Percentiles rank a stretch among this genome's conserved stretches.
Evolutionary conservation across 768 basidiomycete genomes (phyloP).

Genomic region (Punctularia strigosozonata): DNA sequence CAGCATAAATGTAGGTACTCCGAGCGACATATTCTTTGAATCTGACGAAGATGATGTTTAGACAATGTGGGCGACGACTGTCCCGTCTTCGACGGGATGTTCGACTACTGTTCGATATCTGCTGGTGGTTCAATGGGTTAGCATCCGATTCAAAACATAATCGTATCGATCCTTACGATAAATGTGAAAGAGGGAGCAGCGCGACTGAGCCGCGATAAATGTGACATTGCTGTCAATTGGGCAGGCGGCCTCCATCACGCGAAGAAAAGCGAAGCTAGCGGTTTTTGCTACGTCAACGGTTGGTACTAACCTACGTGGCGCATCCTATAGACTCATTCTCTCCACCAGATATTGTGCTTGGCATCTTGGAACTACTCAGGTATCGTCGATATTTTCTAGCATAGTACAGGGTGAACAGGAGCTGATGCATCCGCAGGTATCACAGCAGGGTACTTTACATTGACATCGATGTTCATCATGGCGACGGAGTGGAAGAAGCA

Average conservation of each 20-base stretch:
- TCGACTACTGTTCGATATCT: constrained; percentile 98
- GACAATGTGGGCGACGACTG: constrained; percentile 99
- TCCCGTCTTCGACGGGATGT: constrained; percentile 96
- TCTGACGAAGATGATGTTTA: constrained; percentile 18
- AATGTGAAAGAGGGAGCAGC: constrained; percentile 80
- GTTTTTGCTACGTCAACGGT: constrained; percentile 99
- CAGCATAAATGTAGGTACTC: constrained; percentile 78
- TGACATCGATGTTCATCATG: constrained; percentile 98
- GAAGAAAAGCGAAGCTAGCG: constrained; percentile 97
- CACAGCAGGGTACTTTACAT: constrained; percentile 93
- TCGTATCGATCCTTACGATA: background rate
- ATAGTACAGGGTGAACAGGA: background rate
- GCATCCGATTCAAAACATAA: constrained; percentile 14
- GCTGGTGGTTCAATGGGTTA: constrained; percentile 99
- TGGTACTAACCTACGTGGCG: constrained; percentile 8
- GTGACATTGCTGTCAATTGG: constrained; percentile 99
- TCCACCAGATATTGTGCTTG: constrained; percentile 81
- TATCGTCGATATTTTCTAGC: constrained; percentile 17
- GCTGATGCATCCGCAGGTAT: constrained; percentile 41
- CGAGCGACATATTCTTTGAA: no score
- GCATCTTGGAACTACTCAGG: constrained; percentile 89
- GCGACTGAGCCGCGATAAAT: constrained; percentile 88
- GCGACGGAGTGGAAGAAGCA: constrained; percentile 98
- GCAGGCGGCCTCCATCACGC: constrained; percentile 97
- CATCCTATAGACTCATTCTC: background rate